Conservation (phyloP, 148 eudicot genomes). For the Rhododendron ferrugineum region DNA sequence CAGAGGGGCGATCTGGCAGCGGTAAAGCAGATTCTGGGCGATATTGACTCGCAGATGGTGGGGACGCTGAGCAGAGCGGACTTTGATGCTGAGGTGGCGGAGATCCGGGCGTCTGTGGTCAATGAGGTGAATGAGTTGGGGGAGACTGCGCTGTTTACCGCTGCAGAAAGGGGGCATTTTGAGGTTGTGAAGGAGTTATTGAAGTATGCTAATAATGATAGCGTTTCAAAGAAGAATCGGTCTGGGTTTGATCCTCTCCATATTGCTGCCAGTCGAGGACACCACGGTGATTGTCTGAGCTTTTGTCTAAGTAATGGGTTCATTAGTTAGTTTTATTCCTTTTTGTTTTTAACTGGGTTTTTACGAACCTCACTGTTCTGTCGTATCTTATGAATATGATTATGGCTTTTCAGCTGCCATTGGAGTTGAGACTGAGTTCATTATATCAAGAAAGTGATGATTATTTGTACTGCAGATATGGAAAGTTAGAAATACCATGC, state of each 20-base stretch:
- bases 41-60: conserved; percentile 62
- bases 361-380: not conserved
- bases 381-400: not conserved
- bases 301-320: not conserved
- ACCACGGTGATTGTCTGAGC: conserved; percentile 45
- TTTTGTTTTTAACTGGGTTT: not conserved
- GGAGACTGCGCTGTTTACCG: conserved; percentile 64
- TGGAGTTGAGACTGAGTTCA: not conserved
- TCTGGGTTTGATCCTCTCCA: conserved; percentile 69
- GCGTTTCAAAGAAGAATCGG: conserved; percentile 51
- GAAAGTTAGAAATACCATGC: not conserved
- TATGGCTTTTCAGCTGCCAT: not conserved
- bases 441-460: not conserved
- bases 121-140: conserved; percentile 81
- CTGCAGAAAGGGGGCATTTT: conserved; percentile 68
- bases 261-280: conserved; percentile 71
- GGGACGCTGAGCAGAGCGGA: conserved; percentile 59
- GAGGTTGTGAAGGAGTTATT: conserved; percentile 77
- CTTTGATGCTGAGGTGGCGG: conserved; percentile 63
- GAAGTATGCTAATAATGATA: conserved; percentile 57
- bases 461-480: not conserved
- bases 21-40: conserved; percentile 58
- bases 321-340: not conserved
- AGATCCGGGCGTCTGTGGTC: conserved; percentile 61
- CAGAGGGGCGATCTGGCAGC: conserved; percentile 73